Evolutionary conservation across 1,139 yeast species (phyloP).

Genomic region (Geotrichum cucujoidarum): DNA sequence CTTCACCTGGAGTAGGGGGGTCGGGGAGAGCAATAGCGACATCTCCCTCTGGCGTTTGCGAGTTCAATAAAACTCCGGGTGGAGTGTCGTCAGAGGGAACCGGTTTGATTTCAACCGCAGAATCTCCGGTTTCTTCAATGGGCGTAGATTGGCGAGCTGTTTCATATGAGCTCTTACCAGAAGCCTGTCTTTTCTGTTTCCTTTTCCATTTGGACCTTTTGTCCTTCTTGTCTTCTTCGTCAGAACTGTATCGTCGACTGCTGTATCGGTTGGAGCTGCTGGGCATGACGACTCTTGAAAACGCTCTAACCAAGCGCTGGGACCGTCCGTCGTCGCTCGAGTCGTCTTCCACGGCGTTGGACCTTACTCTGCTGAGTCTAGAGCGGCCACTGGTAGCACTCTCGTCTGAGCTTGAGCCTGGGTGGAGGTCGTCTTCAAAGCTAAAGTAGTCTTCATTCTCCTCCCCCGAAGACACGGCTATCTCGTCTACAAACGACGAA

Average conservation of each 20-base stretch:
- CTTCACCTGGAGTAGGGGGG: no score
- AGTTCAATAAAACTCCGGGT: neutral
- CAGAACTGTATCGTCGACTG: neutral
- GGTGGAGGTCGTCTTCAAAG: constrained; percentile 15
- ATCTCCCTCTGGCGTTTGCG: neutral
- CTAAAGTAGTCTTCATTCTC: constrained; percentile 14
- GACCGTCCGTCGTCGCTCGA: constrained; percentile 7
- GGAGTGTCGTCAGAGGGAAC: neutral
- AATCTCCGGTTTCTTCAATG: neutral
- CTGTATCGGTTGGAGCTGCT: constrained; percentile 3
- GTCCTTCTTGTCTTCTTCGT: constrained; percentile 2
- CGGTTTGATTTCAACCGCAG: neutral
- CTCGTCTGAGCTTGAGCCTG: constrained; percentile 3
- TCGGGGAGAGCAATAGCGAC: neutral
- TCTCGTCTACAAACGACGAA: constrained; percentile 7
- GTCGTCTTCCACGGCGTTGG: neutral
- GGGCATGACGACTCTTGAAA: constrained; percentile 14
- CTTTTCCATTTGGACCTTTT: neutral
- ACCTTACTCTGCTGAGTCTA: constrained; percentile 8
- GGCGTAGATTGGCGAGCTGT: neutral
- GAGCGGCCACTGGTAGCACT: neutral
- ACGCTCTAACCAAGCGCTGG: constrained; percentile 14
- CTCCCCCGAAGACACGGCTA: constrained; percentile 8
- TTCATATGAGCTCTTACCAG: neutral
- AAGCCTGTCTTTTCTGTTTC: neutral